phyloP scores from a whole-genome alignment of 169 alveolate genomes.

The Plasmodium berghei region DNA sequence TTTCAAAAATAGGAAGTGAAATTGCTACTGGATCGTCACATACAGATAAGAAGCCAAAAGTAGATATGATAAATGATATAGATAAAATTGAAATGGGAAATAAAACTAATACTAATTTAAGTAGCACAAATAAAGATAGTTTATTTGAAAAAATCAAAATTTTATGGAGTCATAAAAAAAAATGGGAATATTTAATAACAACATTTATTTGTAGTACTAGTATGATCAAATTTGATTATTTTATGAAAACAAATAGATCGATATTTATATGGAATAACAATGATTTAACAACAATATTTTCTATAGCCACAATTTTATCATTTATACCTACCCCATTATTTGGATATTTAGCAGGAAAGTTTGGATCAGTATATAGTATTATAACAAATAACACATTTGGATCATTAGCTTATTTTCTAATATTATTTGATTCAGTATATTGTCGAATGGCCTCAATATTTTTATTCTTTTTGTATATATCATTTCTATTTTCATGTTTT shows the following conservation, averaged over 20 bases:
- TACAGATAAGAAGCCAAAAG: constrained; percentile 17
- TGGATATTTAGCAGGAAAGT: constrained; percentile 67
- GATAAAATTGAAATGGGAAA: constrained; percentile 20
- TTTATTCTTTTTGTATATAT: constrained; percentile 38
- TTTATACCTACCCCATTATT: constrained; percentile 68
- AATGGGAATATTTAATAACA: constrained; percentile 65
- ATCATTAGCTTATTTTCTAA: constrained; percentile 26
- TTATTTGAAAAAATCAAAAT: constrained; percentile 1
- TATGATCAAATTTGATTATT: constrained; percentile 72
- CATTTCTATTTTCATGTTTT: constrained; percentile 52
- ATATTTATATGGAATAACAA: constrained; percentile 22
- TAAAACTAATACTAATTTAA: background rate
- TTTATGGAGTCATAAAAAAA: constrained; percentile 68
- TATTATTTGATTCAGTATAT: constrained; percentile 33
- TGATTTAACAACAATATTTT: constrained; percentile 54
- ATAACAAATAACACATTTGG: constrained; percentile 33
- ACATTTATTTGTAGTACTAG: constrained; percentile 65
- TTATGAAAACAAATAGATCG: constrained; percentile 59
- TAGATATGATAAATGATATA: constrained; percentile 20
- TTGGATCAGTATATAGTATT: constrained; percentile 53
- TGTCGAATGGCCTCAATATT: constrained; percentile 22
- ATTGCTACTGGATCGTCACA: constrained; percentile 42
- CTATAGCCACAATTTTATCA: constrained; percentile 53
- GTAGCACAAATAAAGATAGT: background rate
- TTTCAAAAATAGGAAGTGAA: constrained; percentile 5